Base-by-base conservation (phyloP, 1,284 basidiomycete species). In the Hemileia vastatrix region DNA sequence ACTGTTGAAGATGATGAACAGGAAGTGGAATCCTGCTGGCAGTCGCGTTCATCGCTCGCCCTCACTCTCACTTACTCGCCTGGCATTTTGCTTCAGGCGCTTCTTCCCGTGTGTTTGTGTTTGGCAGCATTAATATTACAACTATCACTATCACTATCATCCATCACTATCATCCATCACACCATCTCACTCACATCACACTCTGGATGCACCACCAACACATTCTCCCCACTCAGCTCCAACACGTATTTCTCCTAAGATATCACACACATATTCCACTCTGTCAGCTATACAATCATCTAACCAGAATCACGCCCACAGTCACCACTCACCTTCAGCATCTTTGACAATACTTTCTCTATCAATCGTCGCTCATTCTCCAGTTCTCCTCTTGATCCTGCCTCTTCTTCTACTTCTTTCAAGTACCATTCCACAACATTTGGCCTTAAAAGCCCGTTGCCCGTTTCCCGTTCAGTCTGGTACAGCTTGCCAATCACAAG, bases 371-470 rank as follows among this genome's bases (percentile, higher is more conserved):
- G 87, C 79, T 98, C 90, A 68, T 88, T 86, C 70, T 96, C 90
- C n/a, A 95, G 79, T 72, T 94, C 87, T 60, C 93, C 90, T 13
- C 91, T 81, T 53, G 86, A 85, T 66, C 87, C 83, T 52, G 97
- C 80, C 67, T 91, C 86, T 36, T 81, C 80, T 77, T 98, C 95
- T 76, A 84, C 86, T 66, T 84, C 79, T 78, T 98, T 92, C 57
- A 98, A 82, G 76, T 97, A 98, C 92, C 92, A 95, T 76, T 95
- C 89, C 65, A 95, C 86, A 50, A 99, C 81, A 72, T 93, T 91
- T 67, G 93, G 88, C 54, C 86, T 81, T 73, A 91, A 87, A 23
- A 95, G 78, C 8, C 93, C 93, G 51, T 79, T 81, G 23, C 86
- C 86, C 0, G 83, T 86, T 67, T 84, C 82, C 6, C 83, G 81